Conservation (phyloP, 257 asterid species). For the Solanum medicagineum region DNA sequence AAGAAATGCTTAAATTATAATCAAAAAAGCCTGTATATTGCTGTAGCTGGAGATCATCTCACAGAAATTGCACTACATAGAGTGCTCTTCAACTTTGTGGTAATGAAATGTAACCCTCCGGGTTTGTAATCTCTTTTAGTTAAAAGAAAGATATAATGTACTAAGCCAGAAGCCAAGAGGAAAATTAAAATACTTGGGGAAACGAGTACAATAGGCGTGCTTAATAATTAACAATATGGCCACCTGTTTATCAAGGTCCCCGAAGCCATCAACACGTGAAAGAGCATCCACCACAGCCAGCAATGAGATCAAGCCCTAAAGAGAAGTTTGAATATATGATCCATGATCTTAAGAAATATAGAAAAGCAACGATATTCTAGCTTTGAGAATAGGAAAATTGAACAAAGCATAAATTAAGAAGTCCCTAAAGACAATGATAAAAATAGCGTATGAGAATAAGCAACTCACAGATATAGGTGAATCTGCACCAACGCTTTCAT, state of each 20-base stretch:
- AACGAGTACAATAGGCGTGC: background rate
- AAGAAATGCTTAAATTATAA: background rate
- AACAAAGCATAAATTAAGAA: background rate
- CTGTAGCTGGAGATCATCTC: background rate
- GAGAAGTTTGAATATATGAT: background rate
- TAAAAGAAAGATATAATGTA: background rate
- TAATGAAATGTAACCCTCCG: background rate
- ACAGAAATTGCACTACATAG: background rate
- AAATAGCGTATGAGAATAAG: background rate
- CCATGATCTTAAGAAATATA: background rate
- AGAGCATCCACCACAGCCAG: conserved; percentile 94
- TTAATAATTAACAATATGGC: background rate
- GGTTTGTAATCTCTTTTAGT: background rate
- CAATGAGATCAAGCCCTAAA: conserved; percentile 81
- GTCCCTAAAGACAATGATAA: background rate
- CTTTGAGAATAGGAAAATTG: background rate
- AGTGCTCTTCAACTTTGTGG: background rate
- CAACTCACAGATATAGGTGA: conserved; percentile 90
- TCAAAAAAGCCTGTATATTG: background rate
- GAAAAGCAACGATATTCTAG: background rate
- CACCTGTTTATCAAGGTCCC: conserved; percentile 74
- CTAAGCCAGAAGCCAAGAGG: background rate
- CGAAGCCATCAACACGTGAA: conserved; percentile 48
- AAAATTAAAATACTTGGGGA: background rate
- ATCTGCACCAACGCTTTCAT: conserved; percentile 86